phyloP scores from a whole-genome alignment of 2,329 filamentous ascomycete genomes.

The Fusarium burgessii region DNA sequence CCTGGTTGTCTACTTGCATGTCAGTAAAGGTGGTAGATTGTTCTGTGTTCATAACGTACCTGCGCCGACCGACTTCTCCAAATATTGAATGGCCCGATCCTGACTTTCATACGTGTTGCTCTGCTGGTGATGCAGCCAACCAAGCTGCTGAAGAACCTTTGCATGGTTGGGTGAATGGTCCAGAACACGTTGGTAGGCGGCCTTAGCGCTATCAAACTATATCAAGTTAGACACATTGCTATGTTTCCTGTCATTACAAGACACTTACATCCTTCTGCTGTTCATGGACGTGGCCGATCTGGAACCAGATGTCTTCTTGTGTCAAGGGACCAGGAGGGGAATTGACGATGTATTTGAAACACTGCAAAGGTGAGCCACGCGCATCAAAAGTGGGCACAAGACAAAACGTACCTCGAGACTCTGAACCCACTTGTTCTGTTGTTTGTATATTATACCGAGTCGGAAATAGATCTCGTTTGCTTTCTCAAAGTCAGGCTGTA shows the following conservation, averaged over 20 bases:
- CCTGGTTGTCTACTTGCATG: constrained; percentile 78
- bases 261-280: constrained; percentile 96
- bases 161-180: constrained; percentile 96
- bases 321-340: constrained; percentile 93
- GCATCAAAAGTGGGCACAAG: not conserved
- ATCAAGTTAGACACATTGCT: constrained; percentile 51
- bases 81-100: constrained; percentile 94
- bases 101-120: constrained; percentile 92
- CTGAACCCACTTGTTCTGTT: constrained; percentile 92
- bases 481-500: constrained; percentile 98
- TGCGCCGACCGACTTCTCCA: constrained; percentile 95
- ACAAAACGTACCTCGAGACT: constrained; percentile 81
- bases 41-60: constrained; percentile 65
- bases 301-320: constrained; percentile 99
- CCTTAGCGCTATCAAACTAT: constrained; percentile 94
- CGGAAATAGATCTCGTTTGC: constrained; percentile 99
- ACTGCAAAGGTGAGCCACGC: constrained; percentile 63
- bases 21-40: constrained; percentile 1
- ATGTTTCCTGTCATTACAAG: not conserved
- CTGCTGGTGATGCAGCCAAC: constrained; percentile 97
- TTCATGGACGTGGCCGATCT: constrained; percentile 98
- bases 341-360: constrained; percentile 97
- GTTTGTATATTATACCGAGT: constrained; percentile 99
- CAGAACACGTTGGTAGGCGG: constrained; percentile 90
- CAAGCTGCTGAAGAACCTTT: constrained; percentile 97